These are phyloP conservation scores for rapeseed (Brassica napus) DNA, from an alignment of 345 rosid species.

Conservation along the genomic window Da-Ae NC_063438.1:5118501-5119000, in stretches of 20 bases:
- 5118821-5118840: constrained; percentile 86
- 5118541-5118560: constrained; percentile 52
- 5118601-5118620: constrained; percentile 52
- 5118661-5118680: constrained; percentile 42
- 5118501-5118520: constrained; percentile 26
- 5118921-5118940: constrained; percentile 72
- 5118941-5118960: constrained; percentile 75
- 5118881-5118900: constrained; percentile 41
- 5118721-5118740: constrained; percentile 22
- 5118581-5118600: constrained; percentile 45
- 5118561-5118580: constrained; percentile 67
- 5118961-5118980: constrained; percentile 85
- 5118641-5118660: constrained; percentile 64
- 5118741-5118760: constrained; percentile 79
- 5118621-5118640: constrained; percentile 76
- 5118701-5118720: constrained; percentile 47
- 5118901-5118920: constrained; percentile 94
- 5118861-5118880: constrained; percentile 57
- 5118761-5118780: constrained; percentile 86
- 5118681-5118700: constrained; percentile 59
- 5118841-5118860: constrained; percentile 80
- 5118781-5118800: constrained; percentile 79
- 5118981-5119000: constrained; percentile 57
- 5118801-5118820: constrained; percentile 56
- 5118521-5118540: constrained; percentile 48